phyloP scores from a whole-genome alignment of 768 basidiomycete species.

The Rhodotorula taiwanensis region DNA sequence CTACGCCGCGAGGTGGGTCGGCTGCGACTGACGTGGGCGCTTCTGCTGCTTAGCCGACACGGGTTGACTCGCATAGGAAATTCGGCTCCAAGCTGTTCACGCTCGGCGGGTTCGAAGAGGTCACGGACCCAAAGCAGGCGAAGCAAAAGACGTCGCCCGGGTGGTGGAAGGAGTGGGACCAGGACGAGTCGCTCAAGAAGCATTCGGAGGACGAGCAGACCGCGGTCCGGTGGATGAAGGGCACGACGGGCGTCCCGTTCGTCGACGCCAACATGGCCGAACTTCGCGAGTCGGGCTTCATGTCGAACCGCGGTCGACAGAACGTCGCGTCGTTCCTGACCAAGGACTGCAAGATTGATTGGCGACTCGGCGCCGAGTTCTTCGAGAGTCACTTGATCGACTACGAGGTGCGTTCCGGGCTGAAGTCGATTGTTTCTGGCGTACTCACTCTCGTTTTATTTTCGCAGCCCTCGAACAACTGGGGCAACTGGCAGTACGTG shows the following conservation, averaged over 20 bases:
- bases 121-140: constrained; percentile 42
- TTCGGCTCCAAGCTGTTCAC: constrained; percentile 46
- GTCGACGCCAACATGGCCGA: constrained; percentile 44
- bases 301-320: constrained; percentile 50
- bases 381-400: constrained; percentile 49
- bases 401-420: constrained; percentile 38
- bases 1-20: constrained; percentile 40
- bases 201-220: constrained; percentile 38
- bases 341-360: constrained; percentile 49
- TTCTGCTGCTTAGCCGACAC: background rate
- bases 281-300: constrained; percentile 39
- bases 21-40: too few relatives aligned
- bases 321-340: constrained; percentile 50
- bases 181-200: constrained; percentile 13
- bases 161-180: constrained; percentile 40
- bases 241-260: constrained; percentile 47
- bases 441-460: background rate
- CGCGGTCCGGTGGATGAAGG: constrained; percentile 27
- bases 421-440: background rate
- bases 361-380: constrained; percentile 51
- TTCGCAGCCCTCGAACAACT: background rate
- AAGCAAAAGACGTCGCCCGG: constrained; percentile 21
- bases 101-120: constrained; percentile 45
- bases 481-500: constrained; percentile 35
- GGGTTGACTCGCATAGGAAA: constrained; percentile 22